Evolutionary conservation across 306 rosid species (phyloP).

Genomic region (Pterocarpus macrocarpus): DNA sequence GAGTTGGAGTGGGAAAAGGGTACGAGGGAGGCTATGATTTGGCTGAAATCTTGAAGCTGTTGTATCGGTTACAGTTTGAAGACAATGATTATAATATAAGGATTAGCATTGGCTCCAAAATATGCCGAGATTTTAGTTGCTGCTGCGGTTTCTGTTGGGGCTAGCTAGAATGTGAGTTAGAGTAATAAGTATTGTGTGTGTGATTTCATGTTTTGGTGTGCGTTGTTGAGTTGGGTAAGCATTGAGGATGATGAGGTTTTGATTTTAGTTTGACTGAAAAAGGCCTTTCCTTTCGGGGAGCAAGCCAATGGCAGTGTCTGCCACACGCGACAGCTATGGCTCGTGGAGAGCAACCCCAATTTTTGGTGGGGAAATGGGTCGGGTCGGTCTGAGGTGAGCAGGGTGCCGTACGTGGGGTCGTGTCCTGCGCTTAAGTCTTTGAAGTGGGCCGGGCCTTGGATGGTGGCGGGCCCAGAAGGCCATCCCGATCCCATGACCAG

Average conservation of each 20-base stretch:
- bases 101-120: background rate
- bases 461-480: constrained; percentile 31
- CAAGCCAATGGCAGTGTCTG: constrained; percentile 14
- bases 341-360: constrained; percentile 31
- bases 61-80: background rate
- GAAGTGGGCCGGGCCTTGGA: constrained; percentile 42
- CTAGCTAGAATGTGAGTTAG: background rate
- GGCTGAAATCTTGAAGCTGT: background rate
- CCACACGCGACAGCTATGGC: constrained; percentile 4
- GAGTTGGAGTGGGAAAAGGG: background rate
- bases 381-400: background rate
- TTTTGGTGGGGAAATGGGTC: background rate
- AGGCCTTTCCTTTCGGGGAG: constrained; percentile 34
- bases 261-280: constrained; percentile 58
- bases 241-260: constrained; percentile 52
- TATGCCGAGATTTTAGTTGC: background rate
- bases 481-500: constrained; percentile 24
- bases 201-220: constrained; percentile 7
- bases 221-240: constrained; percentile 7
- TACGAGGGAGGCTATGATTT: background rate
- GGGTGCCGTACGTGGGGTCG: constrained; percentile 47
- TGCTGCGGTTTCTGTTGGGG: background rate
- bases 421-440: constrained; percentile 26
- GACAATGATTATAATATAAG: background rate
- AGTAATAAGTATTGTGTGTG: too few relatives aligned